Conservation (phyloP, 2,329 filamentous ascomycete genomes). For the Davidsoniella australis region DNA sequence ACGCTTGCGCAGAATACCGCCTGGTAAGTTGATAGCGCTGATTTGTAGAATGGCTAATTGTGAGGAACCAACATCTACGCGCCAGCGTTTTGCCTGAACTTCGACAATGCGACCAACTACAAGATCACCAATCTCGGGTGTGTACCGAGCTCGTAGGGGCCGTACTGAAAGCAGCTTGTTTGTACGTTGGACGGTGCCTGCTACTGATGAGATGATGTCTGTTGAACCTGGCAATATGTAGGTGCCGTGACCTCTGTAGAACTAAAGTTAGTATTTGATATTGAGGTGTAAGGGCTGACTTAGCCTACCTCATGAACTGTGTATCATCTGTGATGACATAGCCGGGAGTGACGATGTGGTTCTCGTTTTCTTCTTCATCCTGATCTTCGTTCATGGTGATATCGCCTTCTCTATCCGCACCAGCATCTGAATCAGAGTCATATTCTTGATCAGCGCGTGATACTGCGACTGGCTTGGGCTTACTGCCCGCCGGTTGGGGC, state of each 20-base stretch:
- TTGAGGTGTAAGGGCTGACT: not conserved
- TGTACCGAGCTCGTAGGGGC: conserved; percentile 81
- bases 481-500: conserved; percentile 20
- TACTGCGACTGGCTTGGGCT: conserved; percentile 10
- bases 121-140: conserved; percentile 87
- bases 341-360: conserved; percentile 68
- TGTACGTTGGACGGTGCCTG: conserved; percentile 77
- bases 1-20: conserved; percentile 75
- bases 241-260: conserved; percentile 71
- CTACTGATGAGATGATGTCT: conserved; percentile 75
- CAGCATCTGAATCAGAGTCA: conserved; percentile 29
- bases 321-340: conserved; percentile 75
- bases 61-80: conserved; percentile 79
- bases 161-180: conserved; percentile 93
- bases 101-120: conserved; percentile 87
- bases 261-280: not conserved
- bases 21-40: conserved; percentile 82
- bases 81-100: conserved; percentile 88
- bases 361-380: conserved; percentile 16
- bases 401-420: conserved; percentile 28
- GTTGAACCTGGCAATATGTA: conserved; percentile 47
- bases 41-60: conserved; percentile 75
- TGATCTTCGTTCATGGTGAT: conserved; percentile 25
- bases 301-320: conserved; percentile 76
- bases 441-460: conserved; percentile 17